A percentile compares a stretch with the other conserved stretches of the same genome.
Conservation (phyloP, 352 stramenopile species). For the Globisporangium carolinianum region DNA sequence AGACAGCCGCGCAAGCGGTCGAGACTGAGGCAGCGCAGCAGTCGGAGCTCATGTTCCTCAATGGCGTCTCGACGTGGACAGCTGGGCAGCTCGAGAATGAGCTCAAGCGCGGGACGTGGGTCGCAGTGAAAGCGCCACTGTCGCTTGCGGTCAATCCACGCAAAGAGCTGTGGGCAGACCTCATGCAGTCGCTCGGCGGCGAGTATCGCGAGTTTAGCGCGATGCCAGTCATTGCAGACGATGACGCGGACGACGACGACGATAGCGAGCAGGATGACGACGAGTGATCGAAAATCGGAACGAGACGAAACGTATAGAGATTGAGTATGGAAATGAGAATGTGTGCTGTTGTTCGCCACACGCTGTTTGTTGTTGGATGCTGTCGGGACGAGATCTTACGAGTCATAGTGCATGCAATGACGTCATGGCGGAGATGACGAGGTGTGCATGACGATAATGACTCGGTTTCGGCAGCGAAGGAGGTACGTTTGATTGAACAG, state of each 20-base stretch:
- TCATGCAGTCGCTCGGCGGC: conserved; percentile 59
- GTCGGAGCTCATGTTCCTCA: conserved; percentile 73
- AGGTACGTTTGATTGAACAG: too few relatives aligned
- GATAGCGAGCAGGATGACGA: conserved; percentile 16
- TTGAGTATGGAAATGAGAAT: neutral
- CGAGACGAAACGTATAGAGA: neutral
- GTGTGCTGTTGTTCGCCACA: too few relatives aligned
- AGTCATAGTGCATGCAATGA: too few relatives aligned
- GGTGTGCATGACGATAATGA: too few relatives aligned
- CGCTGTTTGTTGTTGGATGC: too few relatives aligned
- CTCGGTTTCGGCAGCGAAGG: too few relatives aligned
- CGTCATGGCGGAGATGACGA: too few relatives aligned
- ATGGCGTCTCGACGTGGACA: conserved; percentile 65
- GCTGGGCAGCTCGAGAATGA: conserved; percentile 63
- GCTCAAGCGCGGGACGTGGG: conserved; percentile 61
- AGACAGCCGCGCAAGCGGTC: conserved; percentile 47
- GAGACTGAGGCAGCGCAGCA: conserved; percentile 43
- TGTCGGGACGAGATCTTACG: too few relatives aligned
- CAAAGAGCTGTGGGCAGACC: conserved; percentile 55
- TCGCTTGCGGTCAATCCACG: conserved; percentile 58
- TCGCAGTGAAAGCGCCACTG: conserved; percentile 66
- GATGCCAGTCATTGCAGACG: conserved; percentile 50
- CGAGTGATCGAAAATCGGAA: neutral
- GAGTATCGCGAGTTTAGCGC: conserved; percentile 70
- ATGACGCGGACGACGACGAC: conserved; percentile 28